Evolutionary conservation across 2,329 filamentous ascomycete species (phyloP).

Genomic region (Cladosporium sp.): DNA sequence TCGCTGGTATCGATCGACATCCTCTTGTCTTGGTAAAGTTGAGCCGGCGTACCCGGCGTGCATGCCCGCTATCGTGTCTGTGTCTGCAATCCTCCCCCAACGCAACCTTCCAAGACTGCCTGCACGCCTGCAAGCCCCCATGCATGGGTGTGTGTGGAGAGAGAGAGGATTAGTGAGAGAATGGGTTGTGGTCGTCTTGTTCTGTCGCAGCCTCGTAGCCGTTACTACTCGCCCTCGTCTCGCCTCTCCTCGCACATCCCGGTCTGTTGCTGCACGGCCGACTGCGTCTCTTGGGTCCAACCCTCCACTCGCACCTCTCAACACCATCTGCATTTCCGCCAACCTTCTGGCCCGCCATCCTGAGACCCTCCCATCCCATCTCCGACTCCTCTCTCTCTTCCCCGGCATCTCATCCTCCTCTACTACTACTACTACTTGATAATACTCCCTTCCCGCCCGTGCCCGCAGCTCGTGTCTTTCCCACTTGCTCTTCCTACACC

Average conservation of each 20-base stretch:
- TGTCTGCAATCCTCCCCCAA: slow-evolving; percentile 9
- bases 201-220: too few species aligned
- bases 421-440: neutral
- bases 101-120: neutral
- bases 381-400: neutral
- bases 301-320: slow-evolving; percentile 11
- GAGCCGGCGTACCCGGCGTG: slow-evolving; percentile 2
- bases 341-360: slow-evolving; percentile 10
- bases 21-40: neutral
- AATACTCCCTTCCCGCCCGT: slow-evolving; percentile 3
- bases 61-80: slow-evolving; percentile 4
- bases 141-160: neutral
- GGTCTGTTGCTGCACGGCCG: slow-evolving; percentile 7
- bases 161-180: too few species aligned
- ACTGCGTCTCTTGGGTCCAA: slow-evolving; percentile 8
- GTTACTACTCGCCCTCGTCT: too few species aligned
- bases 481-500: slow-evolving; percentile 12
- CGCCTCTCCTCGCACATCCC: neutral
- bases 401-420: neutral
- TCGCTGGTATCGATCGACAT: slow-evolving; percentile 5
- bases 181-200: too few species aligned
- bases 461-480: neutral
- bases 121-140: neutral
- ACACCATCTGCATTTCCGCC: slow-evolving; percentile 10
- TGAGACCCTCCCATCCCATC: neutral